Percentiles rank a stretch among this genome's conserved stretches.
These are phyloP conservation scores for Chalciporus chontae DNA, from an alignment of 768 basidiomycete genomes.

Conservation along the genomic window DNA sequence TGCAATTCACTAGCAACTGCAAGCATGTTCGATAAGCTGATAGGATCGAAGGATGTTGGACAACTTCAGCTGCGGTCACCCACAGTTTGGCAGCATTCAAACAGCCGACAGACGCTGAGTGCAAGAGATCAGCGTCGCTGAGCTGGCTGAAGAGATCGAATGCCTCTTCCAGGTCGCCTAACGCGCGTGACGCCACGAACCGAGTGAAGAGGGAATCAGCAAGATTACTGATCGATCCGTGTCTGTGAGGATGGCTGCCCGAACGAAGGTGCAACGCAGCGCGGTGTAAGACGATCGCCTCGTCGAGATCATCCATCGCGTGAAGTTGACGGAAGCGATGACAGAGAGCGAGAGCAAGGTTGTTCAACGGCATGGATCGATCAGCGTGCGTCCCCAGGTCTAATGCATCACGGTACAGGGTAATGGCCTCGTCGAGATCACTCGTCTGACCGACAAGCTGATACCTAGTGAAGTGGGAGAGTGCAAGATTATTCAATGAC, in stretches of 20 bases:
- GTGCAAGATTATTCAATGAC: too few relatives aligned
- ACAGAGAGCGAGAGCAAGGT: background rate
- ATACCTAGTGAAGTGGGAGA: too few relatives aligned
- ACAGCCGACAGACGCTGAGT: background rate
- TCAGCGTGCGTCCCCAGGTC: too few relatives aligned
- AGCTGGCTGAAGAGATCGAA: conserved; percentile 3
- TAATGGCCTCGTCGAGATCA: too few relatives aligned
- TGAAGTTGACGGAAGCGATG: background rate
- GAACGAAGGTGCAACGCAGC: background rate
- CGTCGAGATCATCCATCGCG: background rate
- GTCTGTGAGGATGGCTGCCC: background rate
- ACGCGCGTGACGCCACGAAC: too few relatives aligned
- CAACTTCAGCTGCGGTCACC: conserved; percentile 6
- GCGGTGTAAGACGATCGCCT: background rate
- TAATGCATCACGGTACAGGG: too few relatives aligned
- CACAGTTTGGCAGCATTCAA: background rate
- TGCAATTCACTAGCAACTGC: background rate
- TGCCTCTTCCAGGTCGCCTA: background rate
- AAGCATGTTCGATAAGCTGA: conserved; percentile 15
- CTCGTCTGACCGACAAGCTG: too few relatives aligned
- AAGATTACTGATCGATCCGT: background rate
- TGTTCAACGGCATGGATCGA: background rate
- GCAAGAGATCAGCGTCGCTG: background rate
- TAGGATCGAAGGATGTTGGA: conserved; percentile 3
- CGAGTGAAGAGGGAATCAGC: conserved; percentile 21